phyloP scores from a whole-genome alignment of 176 grass and related monocot genomes.

The Metroxylon sagu region DNA sequence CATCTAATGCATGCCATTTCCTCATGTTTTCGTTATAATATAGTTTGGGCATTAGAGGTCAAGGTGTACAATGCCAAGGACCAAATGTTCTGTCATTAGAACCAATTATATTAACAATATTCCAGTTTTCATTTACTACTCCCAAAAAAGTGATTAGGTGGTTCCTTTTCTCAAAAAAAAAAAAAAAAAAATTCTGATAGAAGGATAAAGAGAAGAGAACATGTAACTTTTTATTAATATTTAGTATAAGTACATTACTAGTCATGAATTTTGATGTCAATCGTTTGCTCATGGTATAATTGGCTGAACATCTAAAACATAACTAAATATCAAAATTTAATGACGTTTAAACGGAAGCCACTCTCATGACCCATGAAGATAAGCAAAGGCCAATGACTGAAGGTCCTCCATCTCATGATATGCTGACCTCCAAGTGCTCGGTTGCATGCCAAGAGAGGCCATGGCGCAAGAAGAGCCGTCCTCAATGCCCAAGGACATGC shows the following conservation, averaged over 20 bases:
- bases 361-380: conserved; percentile 5
- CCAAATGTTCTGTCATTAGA: background rate
- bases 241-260: too few species aligned
- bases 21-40: background rate
- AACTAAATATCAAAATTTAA: conserved; percentile 7
- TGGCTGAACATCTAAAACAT: background rate
- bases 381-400: conserved; percentile 1
- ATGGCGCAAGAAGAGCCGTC: background rate
- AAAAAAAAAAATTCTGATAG: too few species aligned
- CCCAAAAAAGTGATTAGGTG: too few species aligned
- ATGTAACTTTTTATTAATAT: too few species aligned
- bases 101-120: background rate
- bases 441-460: background rate
- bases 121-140: too few species aligned
- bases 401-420: conserved; percentile 4
- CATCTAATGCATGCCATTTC: background rate
- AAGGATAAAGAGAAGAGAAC: too few species aligned
- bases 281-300: background rate
- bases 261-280: background rate
- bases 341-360: background rate
- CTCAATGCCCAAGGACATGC: background rate
- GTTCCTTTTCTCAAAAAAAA: too few species aligned
- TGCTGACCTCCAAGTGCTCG: background rate
- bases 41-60: background rate
- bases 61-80: background rate